These are phyloP conservation scores for Juglanconis oblonga DNA, from an alignment of 2,329 filamentous ascomycete species.

Conservation along the genomic window DNA sequence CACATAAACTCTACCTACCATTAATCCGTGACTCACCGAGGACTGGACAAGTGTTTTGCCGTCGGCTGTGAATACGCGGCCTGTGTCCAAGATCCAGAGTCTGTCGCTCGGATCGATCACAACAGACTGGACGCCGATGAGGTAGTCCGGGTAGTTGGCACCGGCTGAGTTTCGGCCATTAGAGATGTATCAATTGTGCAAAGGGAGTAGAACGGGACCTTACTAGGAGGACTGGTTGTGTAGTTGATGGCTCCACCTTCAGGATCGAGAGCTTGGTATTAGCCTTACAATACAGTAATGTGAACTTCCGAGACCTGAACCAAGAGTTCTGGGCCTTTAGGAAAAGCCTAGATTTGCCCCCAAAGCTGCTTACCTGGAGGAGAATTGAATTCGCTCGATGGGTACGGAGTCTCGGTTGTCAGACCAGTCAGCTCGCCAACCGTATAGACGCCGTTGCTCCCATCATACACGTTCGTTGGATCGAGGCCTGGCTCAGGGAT, in stretches of 20 bases:
- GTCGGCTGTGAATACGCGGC: slow-evolving; percentile 27
- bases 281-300: background rate
- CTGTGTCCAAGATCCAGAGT: slow-evolving; percentile 53
- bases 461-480: slow-evolving; percentile 39
- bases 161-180: slow-evolving; percentile 23
- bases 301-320: too few species aligned
- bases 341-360: too few species aligned
- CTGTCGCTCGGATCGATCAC: slow-evolving; percentile 48
- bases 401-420: slow-evolving; percentile 24
- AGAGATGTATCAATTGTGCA: background rate
- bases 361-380: slow-evolving; percentile 28
- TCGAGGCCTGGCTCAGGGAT: slow-evolving; percentile 37
- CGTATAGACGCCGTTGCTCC: slow-evolving; percentile 35
- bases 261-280: background rate
- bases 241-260: slow-evolving; percentile 46
- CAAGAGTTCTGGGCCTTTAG: too few species aligned
- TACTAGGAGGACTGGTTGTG: slow-evolving; percentile 39
- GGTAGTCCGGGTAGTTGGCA: slow-evolving; percentile 44
- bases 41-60: slow-evolving; percentile 43
- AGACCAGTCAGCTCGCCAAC: slow-evolving; percentile 33
- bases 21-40: slow-evolving; percentile 14
- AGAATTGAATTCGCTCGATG: slow-evolving; percentile 36
- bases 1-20: background rate
- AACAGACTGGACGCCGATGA: slow-evolving; percentile 50
- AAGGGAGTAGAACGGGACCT: background rate